These are phyloP conservation scores for Chlorella sp. DNA, from an alignment of 139 green algal genomes.

Conservation along the genomic window DNA sequence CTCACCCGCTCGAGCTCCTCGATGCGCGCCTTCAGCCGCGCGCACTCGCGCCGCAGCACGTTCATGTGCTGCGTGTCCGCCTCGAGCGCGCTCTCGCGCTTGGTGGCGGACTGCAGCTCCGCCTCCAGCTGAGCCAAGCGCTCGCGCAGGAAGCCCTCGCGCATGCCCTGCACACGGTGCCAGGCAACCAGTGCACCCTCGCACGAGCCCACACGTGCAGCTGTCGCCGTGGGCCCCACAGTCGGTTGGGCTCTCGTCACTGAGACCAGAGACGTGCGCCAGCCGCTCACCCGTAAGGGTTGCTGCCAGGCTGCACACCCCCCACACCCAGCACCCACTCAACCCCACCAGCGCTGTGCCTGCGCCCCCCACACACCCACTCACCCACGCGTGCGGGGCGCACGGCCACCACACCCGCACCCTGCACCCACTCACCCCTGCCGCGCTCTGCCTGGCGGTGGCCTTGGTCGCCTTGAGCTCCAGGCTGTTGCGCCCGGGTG, in stretches of 20 bases:
- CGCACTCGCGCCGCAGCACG: conserved; percentile 30
- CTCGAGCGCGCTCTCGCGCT: conserved; percentile 25
- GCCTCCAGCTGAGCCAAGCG: conserved; percentile 28
- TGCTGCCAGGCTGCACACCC: no score
- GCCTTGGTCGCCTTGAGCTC: neutral
- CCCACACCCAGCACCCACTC: no score
- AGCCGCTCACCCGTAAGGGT: no score
- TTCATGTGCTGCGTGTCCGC: conserved; percentile 15
- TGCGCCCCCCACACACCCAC: no score
- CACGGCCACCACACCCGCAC: conserved; percentile 35
- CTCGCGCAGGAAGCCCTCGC: conserved; percentile 39
- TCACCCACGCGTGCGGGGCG: neutral
- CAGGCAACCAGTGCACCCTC: no score
- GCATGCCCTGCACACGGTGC: conserved; percentile 11
- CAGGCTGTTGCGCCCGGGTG: neutral
- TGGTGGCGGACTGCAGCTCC: conserved; percentile 15
- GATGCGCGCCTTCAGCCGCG: conserved; percentile 33
- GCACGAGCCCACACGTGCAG: no score
- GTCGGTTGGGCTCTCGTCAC: no score
- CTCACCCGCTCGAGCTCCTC: conserved; percentile 37
- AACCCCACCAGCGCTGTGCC: no score
- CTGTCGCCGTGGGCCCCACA: no score
- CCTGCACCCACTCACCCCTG: neutral
- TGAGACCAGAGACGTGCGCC: no score
- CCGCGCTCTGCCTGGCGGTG: neutral